Percentiles rank a stretch among this genome's conserved stretches.
These are phyloP conservation scores for Eucalyptus curtisii DNA, from an alignment of 345 rosid genomes.

Conservation along the genomic window DNA sequence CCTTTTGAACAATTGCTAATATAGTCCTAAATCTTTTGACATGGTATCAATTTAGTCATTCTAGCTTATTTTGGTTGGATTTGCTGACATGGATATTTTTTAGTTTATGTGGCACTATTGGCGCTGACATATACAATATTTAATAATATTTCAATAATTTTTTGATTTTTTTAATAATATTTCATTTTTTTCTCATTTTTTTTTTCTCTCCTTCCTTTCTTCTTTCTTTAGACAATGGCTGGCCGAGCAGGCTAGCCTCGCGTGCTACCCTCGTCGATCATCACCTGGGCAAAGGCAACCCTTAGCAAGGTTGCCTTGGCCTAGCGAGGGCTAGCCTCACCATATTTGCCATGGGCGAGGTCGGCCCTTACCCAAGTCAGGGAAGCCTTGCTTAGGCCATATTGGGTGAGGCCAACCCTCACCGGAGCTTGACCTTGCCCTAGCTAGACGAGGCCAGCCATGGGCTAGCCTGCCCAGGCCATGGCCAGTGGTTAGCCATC, in stretches of 20 bases:
- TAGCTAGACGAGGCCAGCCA: too few species aligned
- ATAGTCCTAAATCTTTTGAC: too few species aligned
- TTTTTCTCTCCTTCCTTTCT: rapidly evolving
- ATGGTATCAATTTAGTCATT: rapidly evolving
- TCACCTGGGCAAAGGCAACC: rapidly evolving
- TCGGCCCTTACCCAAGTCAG: rapidly evolving
- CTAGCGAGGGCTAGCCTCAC: too few species aligned
- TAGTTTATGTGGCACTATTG: rapidly evolving
- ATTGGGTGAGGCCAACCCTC: too few species aligned
- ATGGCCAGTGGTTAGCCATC: rapidly evolving
- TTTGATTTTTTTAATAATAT: rapidly evolving
- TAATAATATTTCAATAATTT: too few species aligned
- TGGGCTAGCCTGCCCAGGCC: rapidly evolving
- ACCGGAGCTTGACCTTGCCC: too few species aligned
- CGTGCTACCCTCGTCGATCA: rapidly evolving
- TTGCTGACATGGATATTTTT: rapidly evolving
- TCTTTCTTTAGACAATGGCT: too few species aligned
- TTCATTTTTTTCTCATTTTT: too few species aligned
- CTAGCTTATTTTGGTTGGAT: rapidly evolving
- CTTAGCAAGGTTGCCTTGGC: too few species aligned
- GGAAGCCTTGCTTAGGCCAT: rapidly evolving
- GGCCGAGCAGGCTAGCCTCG: rapidly evolving
- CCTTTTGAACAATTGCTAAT: rapidly evolving
- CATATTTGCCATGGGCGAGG: too few species aligned
- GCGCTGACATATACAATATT: rapidly evolving